Evolutionary conservation across 495 filamentous ascomycete genomes (phyloP), one percentile per base, ranked within the genome.

Genomic region (Tuber borchii): DNA sequence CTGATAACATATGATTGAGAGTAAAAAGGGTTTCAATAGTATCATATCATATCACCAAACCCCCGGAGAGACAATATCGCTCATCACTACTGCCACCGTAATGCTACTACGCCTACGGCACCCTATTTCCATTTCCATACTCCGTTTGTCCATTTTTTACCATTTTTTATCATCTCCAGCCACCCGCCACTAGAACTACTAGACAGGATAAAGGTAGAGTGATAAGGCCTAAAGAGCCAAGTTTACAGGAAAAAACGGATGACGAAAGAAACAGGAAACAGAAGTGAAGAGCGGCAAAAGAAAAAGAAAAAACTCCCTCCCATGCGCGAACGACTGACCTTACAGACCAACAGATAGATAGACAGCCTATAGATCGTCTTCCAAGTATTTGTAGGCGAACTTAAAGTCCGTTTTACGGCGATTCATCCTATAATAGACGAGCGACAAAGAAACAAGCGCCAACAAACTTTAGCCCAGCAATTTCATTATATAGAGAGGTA

Each of bases 371-470:
- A 97, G 86, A 82, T 97, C 93, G 84, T 97, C 93, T 84, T 97
- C 94, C 75, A 97, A 87, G 86, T 94, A 99, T 85, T 97, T 97
- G 87, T 99, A 99, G 68, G 93, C 90, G 83, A 99, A 99, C 85
- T 96, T 95, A 86, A 99, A 99, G 83, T 99, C 95, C 51, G 92
- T 93, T 88, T 99, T 99, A 81, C 95, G 87, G 77, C 95, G 92
- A 84, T 98, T 99, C 95, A 99, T 99, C 95, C 95, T 99, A 34
- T 72, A 71, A n/a, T 75, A 39, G 26, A 76, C 75, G 69, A 77
- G 79, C 70, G 73, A 70, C 82, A 77, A 83, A 77, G 70, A 69
- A 74, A 71, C 72, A 72, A 70, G 37, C 73, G 73, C 80, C 76
- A 77, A 73, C 34, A 68, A 77, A 48, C 74, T 34, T 71, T 45